These are phyloP conservation scores for Aureobasidium sp. DNA, from an alignment of 2,329 filamentous ascomycete species.

Conservation along the genomic window DNA sequence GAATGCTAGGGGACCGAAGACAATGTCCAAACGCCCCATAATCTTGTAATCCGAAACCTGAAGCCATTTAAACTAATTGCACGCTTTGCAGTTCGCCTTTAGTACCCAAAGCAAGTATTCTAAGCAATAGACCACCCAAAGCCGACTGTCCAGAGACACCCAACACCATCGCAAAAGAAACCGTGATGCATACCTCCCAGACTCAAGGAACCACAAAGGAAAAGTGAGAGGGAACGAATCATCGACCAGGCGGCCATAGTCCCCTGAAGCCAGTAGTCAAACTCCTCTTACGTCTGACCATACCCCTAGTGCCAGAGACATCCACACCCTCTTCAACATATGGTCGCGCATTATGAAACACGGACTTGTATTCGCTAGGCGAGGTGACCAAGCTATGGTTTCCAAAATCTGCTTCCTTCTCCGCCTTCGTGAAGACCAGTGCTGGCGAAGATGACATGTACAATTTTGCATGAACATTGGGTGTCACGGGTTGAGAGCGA, in stretches of 20 bases:
- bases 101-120: too few relatives aligned
- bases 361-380: conserved; percentile 35
- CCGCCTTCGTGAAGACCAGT: conserved; percentile 11
- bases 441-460: conserved; percentile 11
- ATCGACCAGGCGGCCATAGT: conserved; percentile 19
- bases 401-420: background rate
- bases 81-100: too few relatives aligned
- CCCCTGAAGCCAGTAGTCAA: conserved; percentile 25
- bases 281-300: conserved; percentile 23
- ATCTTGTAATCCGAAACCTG: too few relatives aligned
- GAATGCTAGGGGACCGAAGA: too few relatives aligned
- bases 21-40: too few relatives aligned
- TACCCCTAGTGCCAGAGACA: conserved; percentile 22
- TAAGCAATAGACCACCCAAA: too few relatives aligned
- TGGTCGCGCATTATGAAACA: conserved; percentile 30
- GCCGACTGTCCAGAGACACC: too few relatives aligned
- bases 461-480: conserved; percentile 17
- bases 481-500: conserved; percentile 26
- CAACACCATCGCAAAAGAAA: too few relatives aligned
- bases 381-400: conserved; percentile 24
- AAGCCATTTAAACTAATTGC: too few relatives aligned
- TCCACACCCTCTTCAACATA: conserved; percentile 16
- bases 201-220: background rate
- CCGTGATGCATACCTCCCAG: too few relatives aligned
- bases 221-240: background rate